A percentile compares a stretch with the other conserved stretches of the same genome.
Conservation (phyloP, 805 yeast species). For the Wickerhamomyces tratensis region DNA sequence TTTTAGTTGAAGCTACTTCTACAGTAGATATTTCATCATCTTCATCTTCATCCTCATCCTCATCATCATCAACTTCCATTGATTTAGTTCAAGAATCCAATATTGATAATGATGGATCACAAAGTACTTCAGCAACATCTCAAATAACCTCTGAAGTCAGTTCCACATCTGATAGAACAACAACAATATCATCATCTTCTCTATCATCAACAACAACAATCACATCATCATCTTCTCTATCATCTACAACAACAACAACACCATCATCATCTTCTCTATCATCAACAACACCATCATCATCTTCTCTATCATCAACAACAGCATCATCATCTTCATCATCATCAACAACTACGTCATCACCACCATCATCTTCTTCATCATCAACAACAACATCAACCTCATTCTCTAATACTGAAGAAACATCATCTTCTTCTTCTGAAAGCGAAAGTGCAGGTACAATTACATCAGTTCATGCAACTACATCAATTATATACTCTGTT, state of each 20-base stretch:
- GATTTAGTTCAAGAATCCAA: not conserved
- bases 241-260: not conserved
- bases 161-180: not conserved
- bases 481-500: slow-evolving; percentile 25
- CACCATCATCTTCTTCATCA: slow-evolving; percentile 8
- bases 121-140: no score
- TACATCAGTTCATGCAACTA: slow-evolving; percentile 13
- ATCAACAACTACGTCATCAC: slow-evolving; percentile 12
- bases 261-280: not conserved
- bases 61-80: not conserved
- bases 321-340: slow-evolving; percentile 6
- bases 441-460: slow-evolving; percentile 9
- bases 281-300: slow-evolving; percentile 1
- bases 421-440: slow-evolving; percentile 6
- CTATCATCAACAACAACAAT: not conserved
- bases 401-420: slow-evolving; percentile 6
- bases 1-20: slow-evolving; percentile 21
- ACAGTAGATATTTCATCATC: not conserved
- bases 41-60: not conserved
- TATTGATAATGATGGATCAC: no score
- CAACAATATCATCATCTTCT: slow-evolving; percentile 1
- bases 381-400: slow-evolving; percentile 9
- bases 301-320: slow-evolving; percentile 5
- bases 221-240: no score
- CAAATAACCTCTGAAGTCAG: no score